Conservation (phyloP, 75 land plant genomes). For the Selaginella tamariscina region DNA sequence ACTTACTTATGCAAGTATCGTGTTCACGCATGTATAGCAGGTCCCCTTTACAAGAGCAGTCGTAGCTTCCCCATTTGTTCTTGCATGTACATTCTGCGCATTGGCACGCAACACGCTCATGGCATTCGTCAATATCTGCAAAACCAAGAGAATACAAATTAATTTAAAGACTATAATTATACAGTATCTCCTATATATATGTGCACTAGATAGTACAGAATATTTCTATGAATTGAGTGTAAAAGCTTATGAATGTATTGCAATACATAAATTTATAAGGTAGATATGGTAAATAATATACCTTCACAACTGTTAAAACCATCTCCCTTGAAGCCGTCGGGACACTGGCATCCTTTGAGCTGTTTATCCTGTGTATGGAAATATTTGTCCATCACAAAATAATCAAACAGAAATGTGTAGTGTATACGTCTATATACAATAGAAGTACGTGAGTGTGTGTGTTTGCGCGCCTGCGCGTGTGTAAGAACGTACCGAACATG, state of each 20-base stretch:
- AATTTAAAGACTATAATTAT: no score
- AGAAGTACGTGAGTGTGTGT: no score
- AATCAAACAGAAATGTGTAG: no score
- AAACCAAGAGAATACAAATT: no score
- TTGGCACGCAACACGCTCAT: constrained; percentile 61
- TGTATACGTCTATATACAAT: no score
- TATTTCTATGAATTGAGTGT: no score
- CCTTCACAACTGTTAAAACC: constrained; percentile 56
- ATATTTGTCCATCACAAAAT: no score
- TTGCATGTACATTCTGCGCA: constrained; percentile 67
- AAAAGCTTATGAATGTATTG: no score
- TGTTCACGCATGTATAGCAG: constrained; percentile 65
- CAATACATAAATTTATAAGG: no score
- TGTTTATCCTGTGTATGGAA: constrained; percentile 28
- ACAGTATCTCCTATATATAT: no score
- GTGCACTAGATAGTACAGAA: no score
- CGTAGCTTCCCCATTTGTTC: constrained; percentile 64
- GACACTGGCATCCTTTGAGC: constrained; percentile 55
- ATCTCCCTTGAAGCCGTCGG: constrained; percentile 72
- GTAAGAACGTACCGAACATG: constrained; percentile 45
- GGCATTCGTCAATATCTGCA: constrained; percentile 83
- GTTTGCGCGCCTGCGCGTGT: no score
- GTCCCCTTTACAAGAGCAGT: constrained; percentile 56
- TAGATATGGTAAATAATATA: constrained; percentile 6
- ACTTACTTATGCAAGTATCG: constrained; percentile 70